phyloP scores from a whole-genome alignment of 164 flowering plant genomes.

The Buxus sempervirens region DNA sequence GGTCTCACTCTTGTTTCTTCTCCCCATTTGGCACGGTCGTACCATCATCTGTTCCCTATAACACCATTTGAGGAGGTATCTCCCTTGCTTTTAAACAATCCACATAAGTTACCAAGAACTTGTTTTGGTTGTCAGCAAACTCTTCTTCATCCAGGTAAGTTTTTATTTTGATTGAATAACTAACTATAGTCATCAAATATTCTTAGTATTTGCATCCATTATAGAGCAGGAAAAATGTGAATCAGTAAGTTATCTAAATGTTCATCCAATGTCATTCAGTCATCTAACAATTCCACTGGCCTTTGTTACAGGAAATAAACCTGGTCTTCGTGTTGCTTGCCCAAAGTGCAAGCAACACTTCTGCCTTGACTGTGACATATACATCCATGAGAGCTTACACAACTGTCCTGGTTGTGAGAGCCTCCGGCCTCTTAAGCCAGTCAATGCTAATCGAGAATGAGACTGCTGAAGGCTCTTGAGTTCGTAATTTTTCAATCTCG shows the following conservation, averaged over 20 bases:
- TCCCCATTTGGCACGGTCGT: conserved; percentile 96
- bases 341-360: conserved; percentile 77
- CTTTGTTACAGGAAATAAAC: conserved; percentile 54
- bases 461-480: background rate
- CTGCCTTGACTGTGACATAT: conserved; percentile 95
- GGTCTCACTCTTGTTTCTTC: conserved; percentile 97
- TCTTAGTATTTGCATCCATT: too few species aligned
- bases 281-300: conserved; percentile 2
- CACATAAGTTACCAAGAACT: conserved; percentile 31
- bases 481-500: background rate
- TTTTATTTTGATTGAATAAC: background rate
- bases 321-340: conserved; percentile 58
- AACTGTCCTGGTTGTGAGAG: conserved; percentile 98
- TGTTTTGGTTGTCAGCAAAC: conserved; percentile 92
- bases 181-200: too few species aligned
- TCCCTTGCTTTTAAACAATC: conserved; percentile 29
- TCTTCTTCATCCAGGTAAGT: conserved; percentile 57
- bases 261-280: too few species aligned
- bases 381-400: conserved; percentile 95
- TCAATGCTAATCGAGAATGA: conserved; percentile 6
- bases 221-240: too few species aligned
- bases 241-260: too few species aligned
- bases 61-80: conserved; percentile 72
- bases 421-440: conserved; percentile 38
- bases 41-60: conserved; percentile 93